Base-by-base conservation (phyloP, 2,329 filamentous ascomycete genomes). In the Colletotrichum caudatum region DNA sequence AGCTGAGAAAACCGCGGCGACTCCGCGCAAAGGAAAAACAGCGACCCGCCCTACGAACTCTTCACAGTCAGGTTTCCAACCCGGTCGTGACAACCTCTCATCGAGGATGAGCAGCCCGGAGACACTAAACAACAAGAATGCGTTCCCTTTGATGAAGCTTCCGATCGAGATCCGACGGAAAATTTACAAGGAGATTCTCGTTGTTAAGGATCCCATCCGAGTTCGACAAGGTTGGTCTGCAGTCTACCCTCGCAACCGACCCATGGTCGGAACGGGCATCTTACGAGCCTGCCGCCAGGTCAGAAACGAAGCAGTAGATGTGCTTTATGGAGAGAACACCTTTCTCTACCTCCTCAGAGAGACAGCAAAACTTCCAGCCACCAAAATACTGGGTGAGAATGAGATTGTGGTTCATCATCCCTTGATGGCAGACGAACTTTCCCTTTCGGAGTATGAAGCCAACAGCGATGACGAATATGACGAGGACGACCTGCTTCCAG, bases 271-370 rank as follows among this genome's bases (percentile, higher is more conserved):
- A 11, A 77, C 80, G 2, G 72, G 71, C 0, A 81, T 89, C 54
- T 76, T 88, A 33, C 64, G 72, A 3, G 78, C 77, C 2, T 84
- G 81, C 76, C 75, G 73, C 3, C 64, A 69, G 1, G 73, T 85
- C 37, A 79, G 79, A 41, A 8, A 58, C 0, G 84, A 87, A 75
- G 83, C 81, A 2, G 73, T 80, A 2, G 74, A 74, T 1, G 76
- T 87, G 5, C 78, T 89, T 0, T 89, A 86, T 68, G 82, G 84
- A 3, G 78, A 82, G 37, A 88, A 88, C 61, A 79, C 63, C 0
- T 88, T 88, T 70, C 73, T 79, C 1, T 88, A 88, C 71, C 77
- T 80, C 9, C 76, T 87, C 16, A 81, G 85, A 1, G 69, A 71
- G 84, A 87, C 70, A 67, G 67, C 18, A 74, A 60, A 9, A 76